Evolutionary conservation across 2,329 filamentous ascomycete genomes (phyloP).

Genomic region (Neoarthrinium moseri): DNA sequence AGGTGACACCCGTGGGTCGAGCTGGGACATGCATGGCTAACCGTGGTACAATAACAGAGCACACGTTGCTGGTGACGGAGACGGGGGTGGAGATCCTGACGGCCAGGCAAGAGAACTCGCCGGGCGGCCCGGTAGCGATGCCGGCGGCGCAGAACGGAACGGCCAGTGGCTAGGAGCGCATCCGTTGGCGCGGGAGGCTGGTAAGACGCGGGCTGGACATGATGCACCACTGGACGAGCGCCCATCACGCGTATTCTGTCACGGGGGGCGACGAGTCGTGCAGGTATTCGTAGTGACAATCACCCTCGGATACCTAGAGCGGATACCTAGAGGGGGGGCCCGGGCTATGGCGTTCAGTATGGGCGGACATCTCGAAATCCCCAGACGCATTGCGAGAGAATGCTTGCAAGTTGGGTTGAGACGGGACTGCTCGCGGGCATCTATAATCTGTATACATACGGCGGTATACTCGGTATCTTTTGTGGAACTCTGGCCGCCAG

Average conservation of each 20-base stretch:
- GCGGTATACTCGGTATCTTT: too few relatives aligned
- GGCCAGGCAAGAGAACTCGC: slow-evolving; percentile 68
- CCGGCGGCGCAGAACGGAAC: slow-evolving; percentile 26
- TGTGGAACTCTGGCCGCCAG: too few relatives aligned
- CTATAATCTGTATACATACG: too few relatives aligned
- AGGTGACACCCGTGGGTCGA: slow-evolving; percentile 28
- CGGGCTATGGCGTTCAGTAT: too few relatives aligned
- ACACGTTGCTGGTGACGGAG: slow-evolving; percentile 81
- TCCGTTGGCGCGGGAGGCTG: neutral
- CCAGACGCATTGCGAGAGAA: too few relatives aligned
- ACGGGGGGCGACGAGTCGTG: neutral
- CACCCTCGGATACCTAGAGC: too few relatives aligned
- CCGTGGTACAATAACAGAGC: slow-evolving; percentile 49
- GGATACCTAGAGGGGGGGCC: neutral
- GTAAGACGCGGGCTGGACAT: neutral
- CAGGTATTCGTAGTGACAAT: too few relatives aligned
- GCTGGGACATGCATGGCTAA: neutral
- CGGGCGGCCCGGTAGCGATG: slow-evolving; percentile 70
- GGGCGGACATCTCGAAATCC: too few relatives aligned
- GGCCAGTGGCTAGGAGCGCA: slow-evolving; percentile 12
- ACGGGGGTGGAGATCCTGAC: slow-evolving; percentile 82
- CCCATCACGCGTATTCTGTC: neutral
- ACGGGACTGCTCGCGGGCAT: too few relatives aligned
- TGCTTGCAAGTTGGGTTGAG: too few relatives aligned
- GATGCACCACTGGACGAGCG: neutral